These are phyloP conservation scores for Trichosporon coremiiforme DNA, from an alignment of 1,284 basidiomycete species.

Conservation along the genomic window DNA sequence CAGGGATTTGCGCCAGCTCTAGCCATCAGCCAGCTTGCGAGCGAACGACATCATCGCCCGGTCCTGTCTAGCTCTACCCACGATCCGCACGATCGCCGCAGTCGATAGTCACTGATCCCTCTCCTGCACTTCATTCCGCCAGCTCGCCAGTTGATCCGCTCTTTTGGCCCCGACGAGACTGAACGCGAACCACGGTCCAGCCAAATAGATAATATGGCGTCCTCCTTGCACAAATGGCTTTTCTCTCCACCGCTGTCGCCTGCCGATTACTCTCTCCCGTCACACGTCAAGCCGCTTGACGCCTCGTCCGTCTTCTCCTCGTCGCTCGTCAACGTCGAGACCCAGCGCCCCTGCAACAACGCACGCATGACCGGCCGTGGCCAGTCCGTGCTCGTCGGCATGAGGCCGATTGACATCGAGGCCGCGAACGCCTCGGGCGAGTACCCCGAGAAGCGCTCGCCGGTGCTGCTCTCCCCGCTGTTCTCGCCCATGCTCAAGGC, in stretches of 20 bases:
- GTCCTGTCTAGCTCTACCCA: background rate
- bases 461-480: conserved; percentile 17
- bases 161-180: background rate
- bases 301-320: background rate
- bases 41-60: background rate
- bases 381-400: conserved; percentile 33
- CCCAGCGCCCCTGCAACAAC: conserved; percentile 2
- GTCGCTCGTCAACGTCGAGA: conserved; percentile 21
- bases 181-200: background rate
- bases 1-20: background rate
- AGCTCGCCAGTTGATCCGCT: background rate
- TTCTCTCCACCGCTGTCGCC: conserved; percentile 55
- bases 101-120: background rate
- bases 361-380: background rate
- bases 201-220: conserved; percentile 41
- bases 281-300: background rate
- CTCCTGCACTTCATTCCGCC: background rate
- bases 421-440: conserved; percentile 19
- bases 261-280: conserved; percentile 22
- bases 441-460: conserved; percentile 8
- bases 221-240: conserved; percentile 51
- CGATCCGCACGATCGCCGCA: conserved; percentile 3
- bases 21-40: background rate
- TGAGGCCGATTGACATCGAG: conserved; percentile 23
- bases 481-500: conserved; percentile 20